Conservation (phyloP, 768 basidiomycete species). For the Leucocoprinus sp. region DNA sequence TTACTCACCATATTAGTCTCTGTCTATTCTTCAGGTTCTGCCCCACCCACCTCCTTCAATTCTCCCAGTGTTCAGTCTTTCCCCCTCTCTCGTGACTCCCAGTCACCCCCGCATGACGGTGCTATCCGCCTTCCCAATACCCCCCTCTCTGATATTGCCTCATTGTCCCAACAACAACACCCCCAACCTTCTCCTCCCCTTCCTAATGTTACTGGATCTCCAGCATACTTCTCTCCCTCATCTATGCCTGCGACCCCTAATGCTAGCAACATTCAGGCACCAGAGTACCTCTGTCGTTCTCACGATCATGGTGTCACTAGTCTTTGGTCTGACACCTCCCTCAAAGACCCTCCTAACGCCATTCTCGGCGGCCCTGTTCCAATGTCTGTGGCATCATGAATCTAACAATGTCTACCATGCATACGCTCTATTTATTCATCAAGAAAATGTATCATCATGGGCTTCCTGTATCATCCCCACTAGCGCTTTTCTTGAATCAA, state of each 20-base stretch:
- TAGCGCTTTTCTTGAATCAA: constrained; percentile 4
- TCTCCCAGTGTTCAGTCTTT: constrained; percentile 55
- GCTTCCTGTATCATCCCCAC: constrained; percentile 12
- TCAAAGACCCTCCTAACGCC: constrained; percentile 10
- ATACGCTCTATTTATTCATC: constrained; percentile 13
- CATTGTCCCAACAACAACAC: constrained; percentile 20
- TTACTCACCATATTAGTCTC: constrained; percentile 29
- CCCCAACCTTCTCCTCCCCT: constrained; percentile 16
- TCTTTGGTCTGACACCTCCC: constrained; percentile 6
- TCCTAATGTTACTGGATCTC: constrained; percentile 20
- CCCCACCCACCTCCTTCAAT: constrained; percentile 56
- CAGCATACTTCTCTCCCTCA: constrained; percentile 18
- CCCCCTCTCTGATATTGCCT: constrained; percentile 62
- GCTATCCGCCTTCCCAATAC: constrained; percentile 71
- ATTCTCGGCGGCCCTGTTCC: constrained; percentile 15
- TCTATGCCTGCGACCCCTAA: constrained; percentile 10
- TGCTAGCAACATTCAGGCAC: constrained; percentile 5
- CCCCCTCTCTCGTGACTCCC: constrained; percentile 47
- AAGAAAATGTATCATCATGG: constrained; percentile 13
- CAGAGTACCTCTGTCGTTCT: constrained; percentile 15
- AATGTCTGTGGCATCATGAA: constrained; percentile 16
- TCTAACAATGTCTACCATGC: constrained; percentile 9
- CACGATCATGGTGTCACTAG: constrained; percentile 11
- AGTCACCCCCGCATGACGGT: constrained; percentile 34
- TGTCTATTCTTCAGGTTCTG: constrained; percentile 51